Evolutionary conservation across 495 filamentous ascomycete genomes (phyloP).

Genomic region (Aspergillus mulundensis): DNA sequence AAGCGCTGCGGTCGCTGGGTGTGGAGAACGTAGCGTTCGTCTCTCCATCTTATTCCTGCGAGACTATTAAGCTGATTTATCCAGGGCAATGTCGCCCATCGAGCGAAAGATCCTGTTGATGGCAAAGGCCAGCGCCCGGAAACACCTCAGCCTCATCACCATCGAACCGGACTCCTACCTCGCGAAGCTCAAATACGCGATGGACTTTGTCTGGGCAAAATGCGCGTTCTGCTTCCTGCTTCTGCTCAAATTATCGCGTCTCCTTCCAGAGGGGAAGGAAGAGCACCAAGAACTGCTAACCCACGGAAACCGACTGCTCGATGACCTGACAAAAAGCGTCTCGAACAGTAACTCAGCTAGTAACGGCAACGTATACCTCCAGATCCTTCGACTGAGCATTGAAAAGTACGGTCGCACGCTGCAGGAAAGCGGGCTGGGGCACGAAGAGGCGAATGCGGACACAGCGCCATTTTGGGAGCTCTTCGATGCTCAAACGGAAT

Average conservation of each 20-base stretch:
- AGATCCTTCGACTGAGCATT: constrained; percentile 41
- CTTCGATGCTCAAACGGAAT: constrained; percentile 44
- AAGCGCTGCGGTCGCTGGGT: constrained; percentile 43
- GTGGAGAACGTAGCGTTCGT: constrained; percentile 45
- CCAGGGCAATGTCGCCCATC: constrained; percentile 36
- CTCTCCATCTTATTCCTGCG: background rate
- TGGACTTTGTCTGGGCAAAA: constrained; percentile 57
- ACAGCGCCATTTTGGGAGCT: constrained; percentile 37
- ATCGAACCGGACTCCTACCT: constrained; percentile 41
- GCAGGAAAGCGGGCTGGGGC: constrained; percentile 25
- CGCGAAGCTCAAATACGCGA: constrained; percentile 46
- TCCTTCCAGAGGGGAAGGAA: constrained; percentile 40
- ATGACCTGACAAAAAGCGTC: constrained; percentile 30
- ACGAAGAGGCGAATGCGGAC: background rate
- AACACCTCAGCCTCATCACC: constrained; percentile 46
- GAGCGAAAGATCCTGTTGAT: constrained; percentile 40
- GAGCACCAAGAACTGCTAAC: constrained; percentile 38
- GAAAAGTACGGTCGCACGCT: constrained; percentile 46
- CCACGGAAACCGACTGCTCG: constrained; percentile 40
- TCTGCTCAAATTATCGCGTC: constrained; percentile 46
- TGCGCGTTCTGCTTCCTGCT: constrained; percentile 51
- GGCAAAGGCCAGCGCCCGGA: constrained; percentile 46
- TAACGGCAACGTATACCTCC: constrained; percentile 41
- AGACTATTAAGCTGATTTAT: background rate
- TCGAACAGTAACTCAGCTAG: constrained; percentile 21